Base-by-base conservation (phyloP, 2,329 filamentous ascomycete species). In the Penicillium hordei region DNA sequence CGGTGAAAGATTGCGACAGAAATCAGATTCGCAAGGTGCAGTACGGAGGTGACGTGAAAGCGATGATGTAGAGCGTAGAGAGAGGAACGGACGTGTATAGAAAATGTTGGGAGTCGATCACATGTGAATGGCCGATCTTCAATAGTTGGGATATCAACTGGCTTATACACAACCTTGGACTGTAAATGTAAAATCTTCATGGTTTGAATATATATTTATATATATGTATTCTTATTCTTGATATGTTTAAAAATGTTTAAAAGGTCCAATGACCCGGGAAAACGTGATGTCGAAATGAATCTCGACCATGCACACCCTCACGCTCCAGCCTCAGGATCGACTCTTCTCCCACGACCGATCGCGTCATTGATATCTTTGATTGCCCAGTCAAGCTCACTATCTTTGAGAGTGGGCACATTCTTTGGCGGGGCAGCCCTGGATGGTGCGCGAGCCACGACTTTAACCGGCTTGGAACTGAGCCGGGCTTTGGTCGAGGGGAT, bases 401-500 rank as follows among this genome's bases (percentile, higher is more conserved):
- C 73, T 23, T 66, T 80, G 44, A 72, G 76, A n/a, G 60, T 78
- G 13, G 76, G 77, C 5, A 75, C 75, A 3, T 78, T 75, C 53
- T 68, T 79, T 34, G 76, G 77, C 7, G 74, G 75, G 10, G 72
- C 74, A 44, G 76, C 77, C 5, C 62, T 80, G n/a, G 75, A 77
- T 62, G 73, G 76, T 10, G 75, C 75, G 12, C 72, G 76, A 55
- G 73, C 73, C 39, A 77, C 77, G 3, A 79, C 78, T 5, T 62
- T 80, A 56, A 79, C 76, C 2, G 72, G 77, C 15, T 58, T 80
- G 38, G 77, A 79, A 59, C 65, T 80, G 43, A 77, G 76, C 57
- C 73, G 78, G 55, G 75, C 75, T 19, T 70, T 78, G 15, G 71
- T 79, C n/a, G 78, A 80, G 59, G 71, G 72, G 19, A 74, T 80